Evolutionary conservation across 768 basidiomycete species (phyloP).

Genomic region (Kwoniella heveanensis): DNA sequence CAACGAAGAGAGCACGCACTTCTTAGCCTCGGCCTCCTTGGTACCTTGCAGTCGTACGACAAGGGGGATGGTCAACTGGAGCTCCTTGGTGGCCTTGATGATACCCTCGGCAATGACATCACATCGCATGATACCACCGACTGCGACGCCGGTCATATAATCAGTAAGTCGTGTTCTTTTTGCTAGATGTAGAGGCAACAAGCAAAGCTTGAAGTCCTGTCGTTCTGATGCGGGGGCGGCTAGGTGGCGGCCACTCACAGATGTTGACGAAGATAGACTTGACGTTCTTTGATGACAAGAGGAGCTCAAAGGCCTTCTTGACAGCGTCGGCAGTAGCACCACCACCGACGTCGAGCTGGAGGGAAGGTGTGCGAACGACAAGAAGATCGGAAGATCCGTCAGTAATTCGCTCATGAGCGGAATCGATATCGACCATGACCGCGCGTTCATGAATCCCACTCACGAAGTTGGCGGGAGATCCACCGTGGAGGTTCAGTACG

Average conservation of each 20-base stretch:
- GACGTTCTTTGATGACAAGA: conserved; percentile 84
- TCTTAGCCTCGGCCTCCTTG: conserved; percentile 91
- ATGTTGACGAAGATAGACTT: conserved; percentile 97
- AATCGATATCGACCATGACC: too few species aligned
- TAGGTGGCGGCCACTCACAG: conserved; percentile 39
- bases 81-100: conserved; percentile 94
- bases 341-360: conserved; percentile 81
- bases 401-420: too few species aligned
- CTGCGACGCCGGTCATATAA: conserved; percentile 56
- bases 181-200: too few species aligned
- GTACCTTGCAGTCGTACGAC: conserved; percentile 96
- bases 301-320: conserved; percentile 97
- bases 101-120: conserved; percentile 74
- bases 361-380: neutral
- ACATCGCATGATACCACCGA: conserved; percentile 89
- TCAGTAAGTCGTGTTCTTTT: neutral
- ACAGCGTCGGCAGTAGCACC: conserved; percentile 99
- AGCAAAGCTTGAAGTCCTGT: too few species aligned
- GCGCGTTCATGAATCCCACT: conserved; percentile 7
- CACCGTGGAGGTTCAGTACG: conserved; percentile 92
- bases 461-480: conserved; percentile 89
- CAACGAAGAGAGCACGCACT: conserved; percentile 64
- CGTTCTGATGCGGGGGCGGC: too few species aligned
- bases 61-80: conserved; percentile 78
- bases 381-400: too few species aligned